These are phyloP conservation scores for Leishmania guyanensis DNA, from an alignment of 208 protist species.

Conservation along the genomic window DNA sequence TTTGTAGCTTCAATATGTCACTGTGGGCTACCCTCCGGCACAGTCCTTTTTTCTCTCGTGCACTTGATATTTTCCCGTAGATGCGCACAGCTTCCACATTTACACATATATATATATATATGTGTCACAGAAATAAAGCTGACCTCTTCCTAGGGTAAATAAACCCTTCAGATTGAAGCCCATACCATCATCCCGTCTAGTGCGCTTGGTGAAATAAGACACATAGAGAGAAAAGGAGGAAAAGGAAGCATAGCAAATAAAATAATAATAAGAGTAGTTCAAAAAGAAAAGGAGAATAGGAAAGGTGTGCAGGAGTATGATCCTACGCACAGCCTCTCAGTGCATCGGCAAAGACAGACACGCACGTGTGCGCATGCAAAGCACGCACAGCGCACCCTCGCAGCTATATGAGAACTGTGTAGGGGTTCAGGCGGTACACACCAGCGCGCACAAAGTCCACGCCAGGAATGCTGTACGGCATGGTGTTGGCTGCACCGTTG, in stretches of 20 bases:
- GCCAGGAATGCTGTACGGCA: conserved; percentile 15
- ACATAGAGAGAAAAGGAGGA: not conserved
- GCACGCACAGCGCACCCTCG: not conserved
- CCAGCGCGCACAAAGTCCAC: conserved; percentile 23
- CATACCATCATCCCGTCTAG: not conserved
- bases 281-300: not conserved
- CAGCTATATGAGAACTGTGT: conserved; percentile 20
- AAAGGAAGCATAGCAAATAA: not conserved
- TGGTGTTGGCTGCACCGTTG: not conserved
- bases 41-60: not conserved
- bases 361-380: not conserved
- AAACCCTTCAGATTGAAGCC: not conserved
- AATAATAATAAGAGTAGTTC: not conserved
- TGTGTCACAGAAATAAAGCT: not conserved
- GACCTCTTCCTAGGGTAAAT: not conserved
- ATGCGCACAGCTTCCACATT: not conserved
- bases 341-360: not conserved
- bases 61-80: not conserved
- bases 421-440: conserved; percentile 44
- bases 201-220: not conserved
- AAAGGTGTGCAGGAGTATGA: not conserved
- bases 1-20: not conserved
- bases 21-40: not conserved
- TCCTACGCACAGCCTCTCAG: not conserved
- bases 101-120: not conserved